These are phyloP conservation scores for Dipteronia dyeriana DNA, from an alignment of 345 rosid genomes.

Conservation along the genomic window DNA sequence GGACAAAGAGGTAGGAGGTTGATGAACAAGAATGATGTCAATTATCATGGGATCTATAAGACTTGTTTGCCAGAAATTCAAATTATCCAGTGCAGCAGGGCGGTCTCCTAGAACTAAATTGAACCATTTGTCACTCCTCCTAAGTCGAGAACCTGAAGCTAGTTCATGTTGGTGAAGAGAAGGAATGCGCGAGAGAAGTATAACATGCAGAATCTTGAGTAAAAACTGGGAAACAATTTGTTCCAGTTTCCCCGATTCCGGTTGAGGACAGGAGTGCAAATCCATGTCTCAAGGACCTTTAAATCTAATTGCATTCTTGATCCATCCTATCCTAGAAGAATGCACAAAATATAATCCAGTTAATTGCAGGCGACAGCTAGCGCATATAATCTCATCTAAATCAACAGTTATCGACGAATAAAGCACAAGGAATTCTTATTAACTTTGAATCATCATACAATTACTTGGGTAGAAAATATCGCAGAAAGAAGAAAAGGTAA, in stretches of 20 bases:
- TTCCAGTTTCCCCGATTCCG: slow-evolving; percentile 58
- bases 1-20: slow-evolving; percentile 48
- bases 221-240: slow-evolving; percentile 75
- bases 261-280: slow-evolving; percentile 34
- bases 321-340: too few relatives aligned
- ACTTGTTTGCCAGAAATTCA: slow-evolving; percentile 76
- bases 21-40: slow-evolving; percentile 71
- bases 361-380: too few relatives aligned
- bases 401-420: too few relatives aligned
- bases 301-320: too few relatives aligned
- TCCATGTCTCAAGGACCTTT: slow-evolving; percentile 31
- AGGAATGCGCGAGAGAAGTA: slow-evolving; percentile 78
- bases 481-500: too few relatives aligned
- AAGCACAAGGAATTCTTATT: too few relatives aligned
- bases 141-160: slow-evolving; percentile 41
- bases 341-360: too few relatives aligned
- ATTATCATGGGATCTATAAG: slow-evolving; percentile 77
- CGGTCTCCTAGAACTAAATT: slow-evolving; percentile 83
- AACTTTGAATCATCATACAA: too few relatives aligned
- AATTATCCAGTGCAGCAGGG: slow-evolving; percentile 64
- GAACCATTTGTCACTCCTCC: slow-evolving; percentile 90
- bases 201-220: slow-evolving; percentile 72
- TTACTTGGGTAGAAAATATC: too few relatives aligned
- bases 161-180: slow-evolving; percentile 52
- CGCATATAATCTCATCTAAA: too few relatives aligned